Base-by-base conservation (phyloP, 257 asterid genomes). In the Lycium barbarum region DNA sequence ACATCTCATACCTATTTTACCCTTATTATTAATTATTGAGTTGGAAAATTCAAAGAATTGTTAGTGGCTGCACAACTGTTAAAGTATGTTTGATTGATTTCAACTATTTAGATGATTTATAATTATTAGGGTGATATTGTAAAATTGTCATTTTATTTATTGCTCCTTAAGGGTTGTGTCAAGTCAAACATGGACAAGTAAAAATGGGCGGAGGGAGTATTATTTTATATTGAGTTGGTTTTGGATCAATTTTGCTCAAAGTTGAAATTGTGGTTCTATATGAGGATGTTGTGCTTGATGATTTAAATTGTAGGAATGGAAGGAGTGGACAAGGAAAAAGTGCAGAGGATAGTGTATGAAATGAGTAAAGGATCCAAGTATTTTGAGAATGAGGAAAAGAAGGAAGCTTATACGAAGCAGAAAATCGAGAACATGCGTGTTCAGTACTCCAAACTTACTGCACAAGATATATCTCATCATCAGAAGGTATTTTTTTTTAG, bases 291-390 rank as follows among this genome's bases (percentile, higher is more conserved):
- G 78, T 36, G 74, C 53, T 76, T 84, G 62, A 70, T 67, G 36
- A 49, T 54, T 86, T 83, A 26, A 54, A 71, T 87, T 87, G 81
- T 86, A 95, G 98, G 99, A 63, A 97, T 97, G 99, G 99, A 97
- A 84, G 98, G 98, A 68, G 99, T 97, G 90, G 98, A 97, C 89
- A 93, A 94, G 97, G 98, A 97, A 62, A 97, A 91, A 86, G 99
- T 97, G 89, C 98, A 97, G 92, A 94, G 95, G 81, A 85, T 92
- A 82, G 97, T 97, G 82, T 97, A 97, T 84, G 98, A 97, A 91
- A 95, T 97, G 98, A 97, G 99, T 88, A 97, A 95, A 89, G 99
- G 99, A 5, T 94, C 98, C 26, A 97, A 95, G 88, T 97, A 93
- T 88, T 97, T 95, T 79, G 96, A 92, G 85, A 95, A 95, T 63